These are phyloP conservation scores for Cokeromyces recurvatus DNA, from an alignment of 371 early-diverging fungal genomes.

Conservation along the genomic window DNA sequence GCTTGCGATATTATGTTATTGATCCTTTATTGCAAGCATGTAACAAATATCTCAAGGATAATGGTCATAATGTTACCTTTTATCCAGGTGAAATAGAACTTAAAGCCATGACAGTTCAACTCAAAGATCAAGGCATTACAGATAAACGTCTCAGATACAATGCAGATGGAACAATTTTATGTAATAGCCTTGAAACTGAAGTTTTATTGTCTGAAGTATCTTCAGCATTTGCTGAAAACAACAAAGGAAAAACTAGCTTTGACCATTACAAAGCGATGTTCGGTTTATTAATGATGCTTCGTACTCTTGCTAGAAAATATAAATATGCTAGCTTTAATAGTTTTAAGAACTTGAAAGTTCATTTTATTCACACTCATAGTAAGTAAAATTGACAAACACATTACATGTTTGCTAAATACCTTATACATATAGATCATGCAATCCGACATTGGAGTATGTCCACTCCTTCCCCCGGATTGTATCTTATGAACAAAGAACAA, in stretches of 20 bases:
- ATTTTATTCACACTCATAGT: slow-evolving; percentile 4
- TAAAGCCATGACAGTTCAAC: slow-evolving; percentile 8
- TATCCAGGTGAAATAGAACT: slow-evolving; percentile 11
- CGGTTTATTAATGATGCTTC: slow-evolving; percentile 8
- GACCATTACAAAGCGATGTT: slow-evolving; percentile 20
- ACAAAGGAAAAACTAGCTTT: slow-evolving; percentile 9
- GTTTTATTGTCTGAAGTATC: slow-evolving; percentile 15
- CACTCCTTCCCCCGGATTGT: slow-evolving; percentile 2
- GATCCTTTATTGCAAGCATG: too few relatives aligned
- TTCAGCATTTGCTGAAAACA: slow-evolving; percentile 8
- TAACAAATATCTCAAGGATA: too few relatives aligned
- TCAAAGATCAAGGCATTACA: slow-evolving; percentile 4
- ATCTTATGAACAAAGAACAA: slow-evolving; percentile 10
- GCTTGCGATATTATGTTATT: too few relatives aligned
- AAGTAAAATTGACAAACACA: too few relatives aligned
- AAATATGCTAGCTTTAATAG: slow-evolving; percentile 12
- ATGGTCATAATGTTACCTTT: too few relatives aligned
- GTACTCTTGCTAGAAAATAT: slow-evolving; percentile 1
- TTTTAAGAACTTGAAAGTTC: slow-evolving; percentile 6
- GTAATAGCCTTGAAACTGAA: not conserved
- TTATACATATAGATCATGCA: too few relatives aligned
- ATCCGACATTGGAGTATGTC: slow-evolving; percentile 11
- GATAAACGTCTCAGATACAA: slow-evolving; percentile 9
- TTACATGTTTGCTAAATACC: too few relatives aligned
- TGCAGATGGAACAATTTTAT: slow-evolving; percentile 1